A percentile compares a stretch with the other conserved stretches of the same genome.
phyloP scores from a whole-genome alignment of 2,329 filamentous ascomycete genomes.

The Daldinia sp. region DNA sequence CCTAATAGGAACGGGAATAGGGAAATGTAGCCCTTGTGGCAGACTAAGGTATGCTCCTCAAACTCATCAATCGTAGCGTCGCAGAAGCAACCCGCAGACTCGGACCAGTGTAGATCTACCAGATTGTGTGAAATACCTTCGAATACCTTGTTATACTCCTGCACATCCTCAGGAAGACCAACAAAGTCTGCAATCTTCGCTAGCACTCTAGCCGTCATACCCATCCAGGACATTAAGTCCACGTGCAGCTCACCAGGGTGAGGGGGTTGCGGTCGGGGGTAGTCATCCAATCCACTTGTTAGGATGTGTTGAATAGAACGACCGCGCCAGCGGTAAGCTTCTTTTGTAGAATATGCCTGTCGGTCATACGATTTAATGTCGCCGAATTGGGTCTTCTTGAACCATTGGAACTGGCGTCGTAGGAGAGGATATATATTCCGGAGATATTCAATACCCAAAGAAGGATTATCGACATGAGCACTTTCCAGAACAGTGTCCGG shows the following conservation, averaged over 20 bases:
- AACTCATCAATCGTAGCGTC: slow-evolving; percentile 95
- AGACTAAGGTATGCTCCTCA: slow-evolving; percentile 88
- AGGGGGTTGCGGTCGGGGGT: slow-evolving; percentile 90
- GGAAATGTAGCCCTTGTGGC: slow-evolving; percentile 96
- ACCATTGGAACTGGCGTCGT: slow-evolving; percentile 92
- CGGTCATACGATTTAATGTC: slow-evolving; percentile 93
- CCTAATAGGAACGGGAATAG: slow-evolving; percentile 92
- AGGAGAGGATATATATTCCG: slow-evolving; percentile 69
- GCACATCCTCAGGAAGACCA: slow-evolving; percentile 77
- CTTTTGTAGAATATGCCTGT: slow-evolving; percentile 84
- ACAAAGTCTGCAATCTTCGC: slow-evolving; percentile 79
- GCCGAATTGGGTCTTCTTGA: slow-evolving; percentile 87
- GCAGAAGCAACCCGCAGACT: slow-evolving; percentile 83
- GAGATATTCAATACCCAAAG: slow-evolving; percentile 42
- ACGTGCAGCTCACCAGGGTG: slow-evolving; percentile 96
- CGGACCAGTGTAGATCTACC: slow-evolving; percentile 92
- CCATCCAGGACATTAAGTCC: slow-evolving; percentile 95
- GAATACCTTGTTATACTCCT: slow-evolving; percentile 74
- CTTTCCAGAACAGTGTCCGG: slow-evolving; percentile 59
- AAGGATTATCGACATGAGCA: slow-evolving; percentile 69
- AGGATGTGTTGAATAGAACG: slow-evolving; percentile 86
- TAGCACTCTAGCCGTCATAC: slow-evolving; percentile 92
- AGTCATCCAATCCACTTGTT: slow-evolving; percentile 95
- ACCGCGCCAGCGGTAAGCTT: slow-evolving; percentile 95
- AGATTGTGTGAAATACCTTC: slow-evolving; percentile 85